Evolutionary conservation across 805 yeast genomes (phyloP).

Genomic region (Monosporozyma servazzii): DNA sequence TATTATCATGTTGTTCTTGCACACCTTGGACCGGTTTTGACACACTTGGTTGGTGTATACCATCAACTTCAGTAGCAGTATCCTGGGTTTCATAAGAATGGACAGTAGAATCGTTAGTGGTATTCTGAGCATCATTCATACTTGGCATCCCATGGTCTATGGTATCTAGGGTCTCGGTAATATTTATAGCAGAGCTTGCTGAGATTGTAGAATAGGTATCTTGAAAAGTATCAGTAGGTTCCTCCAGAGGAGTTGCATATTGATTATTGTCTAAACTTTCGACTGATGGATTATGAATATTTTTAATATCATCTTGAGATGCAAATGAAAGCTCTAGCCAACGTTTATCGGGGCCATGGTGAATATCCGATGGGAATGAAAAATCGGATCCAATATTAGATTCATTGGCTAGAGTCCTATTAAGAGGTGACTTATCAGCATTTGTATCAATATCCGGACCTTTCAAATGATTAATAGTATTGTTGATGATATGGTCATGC

Average conservation of each 20-base stretch:
- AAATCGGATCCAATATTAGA: constrained; percentile 10
- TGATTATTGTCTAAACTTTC: not conserved
- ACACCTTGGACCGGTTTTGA: not conserved
- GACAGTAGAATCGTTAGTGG: not conserved
- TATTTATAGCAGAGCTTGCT: not conserved
- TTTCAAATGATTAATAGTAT: not conserved
- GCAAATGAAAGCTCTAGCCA: constrained; percentile 17
- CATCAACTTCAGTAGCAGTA: not conserved
- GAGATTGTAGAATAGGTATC: not conserved
- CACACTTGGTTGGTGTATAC: not conserved
- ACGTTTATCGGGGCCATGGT: constrained; percentile 11
- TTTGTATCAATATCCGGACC: not conserved
- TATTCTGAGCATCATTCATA: not conserved
- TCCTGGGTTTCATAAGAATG: not conserved
- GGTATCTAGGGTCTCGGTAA: not conserved
- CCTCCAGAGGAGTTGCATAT: not conserved
- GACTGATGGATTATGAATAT: not conserved
- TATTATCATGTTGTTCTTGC: not conserved
- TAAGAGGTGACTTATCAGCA: not conserved
- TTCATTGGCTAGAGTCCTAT: constrained; percentile 1
- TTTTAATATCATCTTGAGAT: constrained; percentile 17
- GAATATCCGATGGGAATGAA: constrained; percentile 14
- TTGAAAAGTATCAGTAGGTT: not conserved
- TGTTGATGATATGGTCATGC: not conserved
- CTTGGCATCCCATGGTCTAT: not conserved